phyloP scores from a whole-genome alignment of 495 filamentous ascomycete species.

The Xylaria venustula region DNA sequence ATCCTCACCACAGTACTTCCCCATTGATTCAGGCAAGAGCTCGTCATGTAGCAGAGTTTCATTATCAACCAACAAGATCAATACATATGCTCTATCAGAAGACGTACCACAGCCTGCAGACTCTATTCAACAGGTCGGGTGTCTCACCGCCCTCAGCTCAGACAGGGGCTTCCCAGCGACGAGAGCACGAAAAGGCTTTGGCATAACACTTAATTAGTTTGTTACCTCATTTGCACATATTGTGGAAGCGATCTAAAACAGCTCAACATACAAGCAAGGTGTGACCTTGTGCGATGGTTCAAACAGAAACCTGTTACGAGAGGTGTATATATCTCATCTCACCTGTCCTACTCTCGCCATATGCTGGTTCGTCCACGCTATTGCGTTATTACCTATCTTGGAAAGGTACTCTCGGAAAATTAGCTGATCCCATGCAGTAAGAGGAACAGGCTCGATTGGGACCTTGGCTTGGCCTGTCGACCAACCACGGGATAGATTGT shows the following conservation, averaged over 20 bases:
- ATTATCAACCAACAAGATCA: not conserved
- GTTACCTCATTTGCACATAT: not conserved
- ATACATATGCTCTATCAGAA: not conserved
- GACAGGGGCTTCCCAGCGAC: not conserved
- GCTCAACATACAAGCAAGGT: not conserved
- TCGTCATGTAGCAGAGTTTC: not conserved
- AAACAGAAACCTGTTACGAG: not conserved
- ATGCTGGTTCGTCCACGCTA: not conserved
- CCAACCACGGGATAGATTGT: not conserved
- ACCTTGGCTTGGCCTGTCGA: not conserved
- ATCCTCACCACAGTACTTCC: not conserved
- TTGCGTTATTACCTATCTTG: not conserved
- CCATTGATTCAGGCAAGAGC: not conserved
- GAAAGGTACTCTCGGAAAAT: constrained; percentile 5
- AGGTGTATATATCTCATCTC: not conserved
- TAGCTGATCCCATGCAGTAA: constrained; percentile 6
- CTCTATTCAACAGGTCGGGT: not conserved
- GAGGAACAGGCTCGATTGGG: constrained; percentile 7
- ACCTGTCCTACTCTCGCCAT: not conserved
- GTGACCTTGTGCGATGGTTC: not conserved
- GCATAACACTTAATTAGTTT: not conserved
- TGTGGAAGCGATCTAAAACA: not conserved
- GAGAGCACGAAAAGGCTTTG: not conserved
- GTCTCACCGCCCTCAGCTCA: not conserved
- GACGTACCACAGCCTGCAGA: no score